Evolutionary conservation across 139 green algal species (phyloP).

Genomic region (Coelastrella sp.): DNA sequence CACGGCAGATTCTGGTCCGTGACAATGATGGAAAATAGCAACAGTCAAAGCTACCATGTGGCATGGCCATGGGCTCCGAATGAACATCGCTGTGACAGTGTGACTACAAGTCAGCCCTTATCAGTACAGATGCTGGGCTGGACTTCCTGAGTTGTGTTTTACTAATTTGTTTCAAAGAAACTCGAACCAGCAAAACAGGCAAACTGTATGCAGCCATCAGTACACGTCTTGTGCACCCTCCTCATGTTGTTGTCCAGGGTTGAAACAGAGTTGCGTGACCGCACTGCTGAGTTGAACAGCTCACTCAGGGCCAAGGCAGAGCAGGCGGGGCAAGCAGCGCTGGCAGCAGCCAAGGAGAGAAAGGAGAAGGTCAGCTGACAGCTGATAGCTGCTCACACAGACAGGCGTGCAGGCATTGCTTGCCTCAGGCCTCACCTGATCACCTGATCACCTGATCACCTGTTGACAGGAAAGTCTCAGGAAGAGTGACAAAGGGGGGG

Average conservation of each 20-base stretch:
- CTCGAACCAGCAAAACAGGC: too few species aligned
- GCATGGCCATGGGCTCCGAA: too few species aligned
- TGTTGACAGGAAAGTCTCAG: background rate
- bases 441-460: background rate
- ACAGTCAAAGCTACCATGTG: too few species aligned
- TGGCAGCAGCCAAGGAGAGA: slow-evolving; percentile 35
- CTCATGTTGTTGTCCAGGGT: background rate
- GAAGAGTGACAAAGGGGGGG: background rate
- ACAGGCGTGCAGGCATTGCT: background rate
- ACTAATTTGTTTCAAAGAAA: too few species aligned
- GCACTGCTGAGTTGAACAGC: slow-evolving; percentile 29
- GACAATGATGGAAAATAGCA: too few species aligned
- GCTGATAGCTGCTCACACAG: background rate
- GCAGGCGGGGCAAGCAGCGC: slow-evolving; percentile 1
- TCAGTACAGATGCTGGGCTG: too few species aligned
- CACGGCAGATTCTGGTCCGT: too few species aligned
- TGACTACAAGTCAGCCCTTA: too few species aligned
- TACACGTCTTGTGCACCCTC: too few species aligned
- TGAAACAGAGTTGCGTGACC: slow-evolving; percentile 29
- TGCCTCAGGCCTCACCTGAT: background rate
- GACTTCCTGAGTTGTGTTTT: too few species aligned
- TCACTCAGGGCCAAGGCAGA: background rate
- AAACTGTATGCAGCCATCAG: too few species aligned
- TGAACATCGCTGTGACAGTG: too few species aligned
- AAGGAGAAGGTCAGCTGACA: slow-evolving; percentile 48